Conservation (phyloP, 2,329 filamentous ascomycete species). For the Nothophaeocryptopus gaeumannii region DNA sequence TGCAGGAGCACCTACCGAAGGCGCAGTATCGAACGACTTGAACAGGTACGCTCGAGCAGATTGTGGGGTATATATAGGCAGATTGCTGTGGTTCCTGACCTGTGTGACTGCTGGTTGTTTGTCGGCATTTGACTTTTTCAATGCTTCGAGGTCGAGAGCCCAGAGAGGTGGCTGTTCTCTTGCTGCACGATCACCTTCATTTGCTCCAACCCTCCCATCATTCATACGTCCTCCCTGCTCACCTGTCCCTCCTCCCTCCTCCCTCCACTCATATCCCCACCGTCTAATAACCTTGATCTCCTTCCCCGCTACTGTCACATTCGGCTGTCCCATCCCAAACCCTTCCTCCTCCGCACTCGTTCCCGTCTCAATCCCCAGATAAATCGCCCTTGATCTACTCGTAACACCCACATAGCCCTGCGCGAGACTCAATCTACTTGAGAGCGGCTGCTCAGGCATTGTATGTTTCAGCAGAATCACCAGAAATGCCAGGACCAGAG, state of each 20-base stretch:
- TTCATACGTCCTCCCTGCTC: constrained; percentile 9
- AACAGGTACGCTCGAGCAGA: constrained; percentile 60
- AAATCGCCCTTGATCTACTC: constrained; percentile 71
- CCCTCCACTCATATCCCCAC: constrained; percentile 66
- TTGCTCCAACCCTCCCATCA: constrained; percentile 11
- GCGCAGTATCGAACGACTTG: constrained; percentile 56
- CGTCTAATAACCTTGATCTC: constrained; percentile 73
- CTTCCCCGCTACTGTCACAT: constrained; percentile 68
- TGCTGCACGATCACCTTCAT: constrained; percentile 1
- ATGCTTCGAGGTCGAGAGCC: constrained; percentile 57
- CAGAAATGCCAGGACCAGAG: constrained; percentile 77
- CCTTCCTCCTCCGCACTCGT: constrained; percentile 66
- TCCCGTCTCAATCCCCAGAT: constrained; percentile 67
- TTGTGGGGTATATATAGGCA: constrained; percentile 74
- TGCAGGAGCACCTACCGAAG: constrained; percentile 30
- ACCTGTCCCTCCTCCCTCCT: constrained; percentile 18
- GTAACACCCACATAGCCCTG: constrained; percentile 83
- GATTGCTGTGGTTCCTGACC: constrained; percentile 41
- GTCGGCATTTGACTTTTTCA: constrained; percentile 43
- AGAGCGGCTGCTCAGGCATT: constrained; percentile 80
- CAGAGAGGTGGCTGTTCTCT: constrained; percentile 52
- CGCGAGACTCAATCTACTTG: constrained; percentile 76
- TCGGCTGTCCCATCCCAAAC: constrained; percentile 73
- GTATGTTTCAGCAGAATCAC: constrained; percentile 71
- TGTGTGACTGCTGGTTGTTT: constrained; percentile 21